Percentiles rank a stretch among this genome's conserved stretches.
These are phyloP conservation scores for Trypanosomatidae sp. DNA, from an alignment of 208 protist species.

Conservation along the genomic window DNA sequence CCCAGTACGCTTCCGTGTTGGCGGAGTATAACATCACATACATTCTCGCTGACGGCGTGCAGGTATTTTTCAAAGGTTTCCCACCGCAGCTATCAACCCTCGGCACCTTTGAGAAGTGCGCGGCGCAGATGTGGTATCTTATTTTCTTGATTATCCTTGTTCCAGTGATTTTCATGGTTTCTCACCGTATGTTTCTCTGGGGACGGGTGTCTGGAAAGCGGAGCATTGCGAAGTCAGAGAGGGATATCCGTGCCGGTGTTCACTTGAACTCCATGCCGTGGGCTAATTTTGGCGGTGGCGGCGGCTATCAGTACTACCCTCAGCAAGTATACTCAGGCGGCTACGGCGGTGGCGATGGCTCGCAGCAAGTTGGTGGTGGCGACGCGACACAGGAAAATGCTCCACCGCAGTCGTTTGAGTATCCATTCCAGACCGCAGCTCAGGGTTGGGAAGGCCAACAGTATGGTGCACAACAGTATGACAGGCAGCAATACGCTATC, in stretches of 20 bases:
- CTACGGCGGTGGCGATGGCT: conserved; percentile 3
- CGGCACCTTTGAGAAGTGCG: conserved; percentile 44
- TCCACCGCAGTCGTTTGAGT: conserved; percentile 1
- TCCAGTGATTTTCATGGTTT: conserved; percentile 58
- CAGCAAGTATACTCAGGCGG: conserved; percentile 10
- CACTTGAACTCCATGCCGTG: conserved; percentile 22
- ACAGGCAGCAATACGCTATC: conserved; percentile 1
- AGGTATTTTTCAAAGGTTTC: conserved; percentile 41
- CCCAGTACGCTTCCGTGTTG: conserved; percentile 46
- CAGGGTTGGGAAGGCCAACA: conserved; percentile 4
- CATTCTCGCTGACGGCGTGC: conserved; percentile 35
- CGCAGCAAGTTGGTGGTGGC: neutral
- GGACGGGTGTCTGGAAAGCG: conserved; percentile 52
- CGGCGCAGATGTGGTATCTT: conserved; percentile 76
- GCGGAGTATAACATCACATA: conserved; percentile 41
- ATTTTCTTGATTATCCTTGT: conserved; percentile 80
- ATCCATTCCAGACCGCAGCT: neutral
- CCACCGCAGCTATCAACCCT: conserved; percentile 13
- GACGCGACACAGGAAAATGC: neutral
- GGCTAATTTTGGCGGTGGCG: conserved; percentile 9
- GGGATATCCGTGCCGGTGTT: conserved; percentile 73
- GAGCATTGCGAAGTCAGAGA: conserved; percentile 43
- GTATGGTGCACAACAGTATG: conserved; percentile 1
- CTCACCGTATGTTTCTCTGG: conserved; percentile 46
- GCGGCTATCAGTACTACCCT: conserved; percentile 13